Base-by-base conservation (phyloP, 345 rosid species). In the Sonneratia caseolaris region DNA sequence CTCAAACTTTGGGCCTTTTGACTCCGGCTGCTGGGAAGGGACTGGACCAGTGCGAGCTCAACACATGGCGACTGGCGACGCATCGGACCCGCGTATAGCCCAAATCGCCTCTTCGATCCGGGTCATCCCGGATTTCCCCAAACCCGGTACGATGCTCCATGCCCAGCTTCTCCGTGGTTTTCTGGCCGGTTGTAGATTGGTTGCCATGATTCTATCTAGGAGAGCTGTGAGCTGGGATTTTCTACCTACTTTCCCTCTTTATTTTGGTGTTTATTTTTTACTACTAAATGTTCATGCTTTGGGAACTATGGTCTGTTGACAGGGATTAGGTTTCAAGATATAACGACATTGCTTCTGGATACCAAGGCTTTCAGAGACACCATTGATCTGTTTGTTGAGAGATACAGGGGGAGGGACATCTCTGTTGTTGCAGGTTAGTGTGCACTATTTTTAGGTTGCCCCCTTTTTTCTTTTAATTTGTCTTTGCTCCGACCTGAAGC, bases 51-150 rank as follows among this genome's bases (percentile, higher is more conserved):
- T 24, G 40, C 66, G 72, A 37, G 68, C 69, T 49, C 84, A 68
- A 68, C 73, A 79, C 72, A 87, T 85, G 89, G 89, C 89, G 27
- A 68, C 84, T 51, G 73, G 79, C 36, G 85, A 81, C 51, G 82
- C 47, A 5, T 71, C 76, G 74, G 98, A 88, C 81, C 80, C 88
- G 64, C 89, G 98, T 64, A 83, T 91, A 64, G 69, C 82, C 0
- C 70, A 85, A 70, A 91, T 94, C 74, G 73, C 91, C 2, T 83
- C 96, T 38, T 79, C 85, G 47, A 94, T 91, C 76, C 85, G 98
- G 66, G 87, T 89, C 74, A 94, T 94, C 84, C 97, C 93, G 2
- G 79, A 90, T 87, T 94, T 94, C 76, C 98, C 98, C 15, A 94
- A 94, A 78, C 84, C 91, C 71, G 98, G 98, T 94, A 66, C 64